Percentiles rank a stretch among this genome's conserved stretches.
phyloP scores from a whole-genome alignment of 1,284 basidiomycete species.

The Rhizoctonia solani region DNA sequence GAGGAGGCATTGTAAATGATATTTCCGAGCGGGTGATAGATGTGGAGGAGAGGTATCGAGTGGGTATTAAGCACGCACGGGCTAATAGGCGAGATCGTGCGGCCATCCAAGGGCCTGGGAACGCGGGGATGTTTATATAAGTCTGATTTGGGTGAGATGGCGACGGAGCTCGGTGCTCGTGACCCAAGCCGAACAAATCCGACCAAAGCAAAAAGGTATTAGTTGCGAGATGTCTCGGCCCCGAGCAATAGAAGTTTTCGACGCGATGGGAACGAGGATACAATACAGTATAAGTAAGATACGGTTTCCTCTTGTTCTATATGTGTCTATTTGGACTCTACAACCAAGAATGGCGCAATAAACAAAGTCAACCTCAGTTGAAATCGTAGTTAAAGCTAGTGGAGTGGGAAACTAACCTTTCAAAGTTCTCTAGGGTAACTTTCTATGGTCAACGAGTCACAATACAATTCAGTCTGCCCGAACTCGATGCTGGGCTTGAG shows the following conservation, averaged over 20 bases:
- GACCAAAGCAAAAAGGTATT: not conserved
- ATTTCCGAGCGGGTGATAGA: slow-evolving; percentile 2
- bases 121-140: not conserved
- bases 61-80: slow-evolving; percentile 2
- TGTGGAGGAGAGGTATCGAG: not conserved
- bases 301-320: too few relatives aligned
- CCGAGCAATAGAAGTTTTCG: not conserved
- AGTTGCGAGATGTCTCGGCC: not conserved
- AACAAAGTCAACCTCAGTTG: too few relatives aligned
- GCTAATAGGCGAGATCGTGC: slow-evolving; percentile 11
- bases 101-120: slow-evolving; percentile 26
- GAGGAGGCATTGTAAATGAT: slow-evolving; percentile 54
- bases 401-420: too few relatives aligned
- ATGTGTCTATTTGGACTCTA: too few relatives aligned
- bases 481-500: too few relatives aligned
- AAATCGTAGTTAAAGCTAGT: too few relatives aligned
- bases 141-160: not conserved
- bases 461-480: too few relatives aligned
- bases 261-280: not conserved
- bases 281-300: not conserved
- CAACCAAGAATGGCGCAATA: too few relatives aligned
- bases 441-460: too few relatives aligned
- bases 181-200: slow-evolving; percentile 29
- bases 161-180: slow-evolving; percentile 1
- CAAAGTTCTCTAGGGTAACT: too few relatives aligned